These are phyloP conservation scores for Rosa lucieae DNA, from an alignment of 306 rosid species.

Conservation along the genomic window DNA sequence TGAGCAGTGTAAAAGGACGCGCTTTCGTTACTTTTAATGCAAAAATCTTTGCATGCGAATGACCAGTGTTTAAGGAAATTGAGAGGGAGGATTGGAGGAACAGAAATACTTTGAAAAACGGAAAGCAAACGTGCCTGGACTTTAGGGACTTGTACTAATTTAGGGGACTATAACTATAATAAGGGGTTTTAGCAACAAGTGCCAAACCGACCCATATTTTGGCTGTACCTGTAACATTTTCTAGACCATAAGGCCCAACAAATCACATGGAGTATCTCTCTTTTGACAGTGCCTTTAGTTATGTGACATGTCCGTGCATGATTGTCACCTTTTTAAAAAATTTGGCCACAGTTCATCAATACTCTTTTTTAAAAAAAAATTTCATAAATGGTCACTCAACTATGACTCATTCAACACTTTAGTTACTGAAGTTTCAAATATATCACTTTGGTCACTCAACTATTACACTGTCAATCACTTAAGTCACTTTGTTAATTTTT, in stretches of 20 bases:
- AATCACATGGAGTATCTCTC: constrained; percentile 7
- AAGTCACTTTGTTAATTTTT: too few relatives aligned
- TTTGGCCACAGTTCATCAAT: too few relatives aligned
- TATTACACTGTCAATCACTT: too few relatives aligned
- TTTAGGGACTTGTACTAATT: neutral
- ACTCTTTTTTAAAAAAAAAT: too few relatives aligned
- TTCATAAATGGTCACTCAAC: too few relatives aligned
- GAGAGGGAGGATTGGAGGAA: neutral
- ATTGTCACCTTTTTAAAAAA: too few relatives aligned
- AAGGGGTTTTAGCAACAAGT: neutral
- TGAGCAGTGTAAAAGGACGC: neutral
- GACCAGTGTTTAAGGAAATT: neutral
- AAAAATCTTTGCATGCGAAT: constrained; percentile 1
- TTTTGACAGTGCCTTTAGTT: neutral
- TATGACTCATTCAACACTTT: too few relatives aligned
- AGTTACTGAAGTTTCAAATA: too few relatives aligned
- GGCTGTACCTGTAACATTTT: neutral
- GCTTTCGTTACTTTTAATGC: constrained; percentile 15
- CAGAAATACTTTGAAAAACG: neutral
- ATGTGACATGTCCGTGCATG: neutral
- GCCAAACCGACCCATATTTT: neutral
- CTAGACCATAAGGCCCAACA: neutral
- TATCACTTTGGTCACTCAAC: too few relatives aligned
- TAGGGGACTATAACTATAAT: neutral
- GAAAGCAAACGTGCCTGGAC: neutral